Percentiles rank a stretch among this genome's conserved stretches.
These are phyloP conservation scores for Fusarium pseudoanthophilum DNA, from an alignment of 2,329 filamentous ascomycete genomes.

Conservation along the genomic window DNA sequence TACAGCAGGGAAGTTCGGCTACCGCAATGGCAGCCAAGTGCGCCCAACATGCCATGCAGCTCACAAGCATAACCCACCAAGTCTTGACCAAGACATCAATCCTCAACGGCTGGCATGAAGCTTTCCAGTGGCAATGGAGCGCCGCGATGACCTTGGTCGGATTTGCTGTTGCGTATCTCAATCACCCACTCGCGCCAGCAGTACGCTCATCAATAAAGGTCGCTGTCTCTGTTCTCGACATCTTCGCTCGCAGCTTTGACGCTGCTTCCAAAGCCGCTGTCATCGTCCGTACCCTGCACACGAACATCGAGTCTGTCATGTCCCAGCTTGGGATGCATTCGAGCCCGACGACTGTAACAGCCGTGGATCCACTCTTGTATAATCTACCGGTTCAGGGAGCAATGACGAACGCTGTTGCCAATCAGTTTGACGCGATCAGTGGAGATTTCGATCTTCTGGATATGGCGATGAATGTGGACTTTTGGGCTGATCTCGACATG, in stretches of 20 bases:
- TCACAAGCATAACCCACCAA: constrained; percentile 4
- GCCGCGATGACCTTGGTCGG: constrained; percentile 7
- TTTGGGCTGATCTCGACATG: constrained; percentile 13
- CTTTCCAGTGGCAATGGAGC: constrained; percentile 24
- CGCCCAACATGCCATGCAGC: not conserved
- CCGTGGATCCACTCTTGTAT: not conserved
- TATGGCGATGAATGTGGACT: constrained; percentile 20
- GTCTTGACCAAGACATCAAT: not conserved
- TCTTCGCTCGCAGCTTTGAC: constrained; percentile 5
- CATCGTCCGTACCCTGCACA: not conserved
- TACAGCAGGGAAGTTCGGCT: not conserved
- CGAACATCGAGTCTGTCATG: constrained; percentile 19
- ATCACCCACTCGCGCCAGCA: not conserved
- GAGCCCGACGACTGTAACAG: fast-evolving
- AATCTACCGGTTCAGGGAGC: fast-evolving
- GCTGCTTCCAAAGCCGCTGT: constrained; percentile 2
- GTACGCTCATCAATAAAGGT: not conserved
- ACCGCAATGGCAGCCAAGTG: constrained; percentile 5
- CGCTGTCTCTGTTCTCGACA: not conserved
- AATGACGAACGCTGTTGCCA: not conserved
- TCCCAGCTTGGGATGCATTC: not conserved
- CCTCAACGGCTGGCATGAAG: constrained; percentile 14
- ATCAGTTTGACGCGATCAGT: not conserved
- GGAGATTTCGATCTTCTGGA: constrained; percentile 14
- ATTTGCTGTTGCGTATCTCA: not conserved